A percentile compares a stretch with the other conserved stretches of the same genome.
These are phyloP conservation scores for Hippophae gyantsensis DNA, from an alignment of 306 rosid genomes.

Conservation along the genomic window DNA sequence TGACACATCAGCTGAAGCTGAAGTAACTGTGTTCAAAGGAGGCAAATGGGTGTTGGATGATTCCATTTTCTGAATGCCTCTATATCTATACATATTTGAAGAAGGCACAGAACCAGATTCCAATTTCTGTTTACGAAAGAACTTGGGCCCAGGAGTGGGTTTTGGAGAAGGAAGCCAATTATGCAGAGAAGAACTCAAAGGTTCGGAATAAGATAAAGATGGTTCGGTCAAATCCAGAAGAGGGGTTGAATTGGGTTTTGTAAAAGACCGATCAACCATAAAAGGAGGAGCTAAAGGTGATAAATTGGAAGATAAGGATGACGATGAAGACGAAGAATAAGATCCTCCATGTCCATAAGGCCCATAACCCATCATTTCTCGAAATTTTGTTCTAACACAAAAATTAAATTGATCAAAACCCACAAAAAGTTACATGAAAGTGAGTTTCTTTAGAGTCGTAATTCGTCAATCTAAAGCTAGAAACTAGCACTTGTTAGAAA, in stretches of 20 bases:
- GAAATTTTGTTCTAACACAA: conserved; percentile 13
- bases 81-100: conserved; percentile 20
- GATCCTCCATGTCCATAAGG: conserved; percentile 38
- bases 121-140: conserved; percentile 24
- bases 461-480: neutral
- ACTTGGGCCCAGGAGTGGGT: conserved; percentile 27
- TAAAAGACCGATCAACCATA: conserved; percentile 38
- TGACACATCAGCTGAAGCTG: conserved; percentile 25
- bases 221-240: conserved; percentile 39
- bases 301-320: conserved; percentile 53
- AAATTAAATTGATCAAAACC: conserved; percentile 28
- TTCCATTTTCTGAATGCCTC: conserved; percentile 17
- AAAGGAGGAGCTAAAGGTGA: conserved; percentile 81
- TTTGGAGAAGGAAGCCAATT: conserved; percentile 29
- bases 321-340: conserved; percentile 29
- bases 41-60: conserved; percentile 31
- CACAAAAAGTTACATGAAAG: conserved; percentile 9
- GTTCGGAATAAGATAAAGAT: conserved; percentile 29
- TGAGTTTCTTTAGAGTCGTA: neutral
- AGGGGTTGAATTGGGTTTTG: conserved; percentile 29
- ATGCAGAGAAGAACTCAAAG: conserved; percentile 29
- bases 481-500: neutral
- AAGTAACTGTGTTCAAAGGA: conserved; percentile 24
- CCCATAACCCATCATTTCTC: conserved; percentile 49
- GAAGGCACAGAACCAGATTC: conserved; percentile 31